phyloP scores from a whole-genome alignment of 108 stramenopile genomes.

The Cylindrotheca closterium region DNA sequence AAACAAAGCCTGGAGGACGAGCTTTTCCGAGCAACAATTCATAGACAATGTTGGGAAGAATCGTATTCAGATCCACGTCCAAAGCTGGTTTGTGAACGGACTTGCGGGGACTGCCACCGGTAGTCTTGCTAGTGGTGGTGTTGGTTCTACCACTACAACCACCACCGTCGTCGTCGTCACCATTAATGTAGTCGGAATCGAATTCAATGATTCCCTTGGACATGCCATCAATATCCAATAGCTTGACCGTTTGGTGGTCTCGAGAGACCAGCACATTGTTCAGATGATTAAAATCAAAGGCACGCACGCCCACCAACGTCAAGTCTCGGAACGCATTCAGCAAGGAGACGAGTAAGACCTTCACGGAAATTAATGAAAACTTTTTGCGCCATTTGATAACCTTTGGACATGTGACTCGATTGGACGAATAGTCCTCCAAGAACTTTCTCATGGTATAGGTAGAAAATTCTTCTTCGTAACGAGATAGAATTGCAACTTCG shows the following conservation, averaged over 20 bases:
- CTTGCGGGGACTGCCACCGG: constrained; percentile 1
- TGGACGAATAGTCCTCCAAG: constrained; percentile 58
- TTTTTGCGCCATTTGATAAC: constrained; percentile 36
- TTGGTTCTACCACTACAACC: too few relatives aligned
- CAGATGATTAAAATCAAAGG: constrained; percentile 78
- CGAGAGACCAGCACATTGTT: constrained; percentile 77
- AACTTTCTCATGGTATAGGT: constrained; percentile 73
- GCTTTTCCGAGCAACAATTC: constrained; percentile 75
- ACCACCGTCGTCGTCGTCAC: constrained; percentile 7
- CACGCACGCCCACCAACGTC: constrained; percentile 73
- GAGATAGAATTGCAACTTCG: constrained; percentile 57
- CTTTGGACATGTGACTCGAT: constrained; percentile 15
- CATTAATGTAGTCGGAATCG: constrained; percentile 37
- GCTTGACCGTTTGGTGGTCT: constrained; percentile 51
- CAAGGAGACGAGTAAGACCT: constrained; percentile 65
- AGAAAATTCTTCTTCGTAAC: constrained; percentile 70
- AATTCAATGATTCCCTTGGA: constrained; percentile 44
- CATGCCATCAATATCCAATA: constrained; percentile 70
- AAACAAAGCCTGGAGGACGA: constrained; percentile 56
- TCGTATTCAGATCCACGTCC: constrained; percentile 61
- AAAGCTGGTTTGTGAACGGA: constrained; percentile 59
- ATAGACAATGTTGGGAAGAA: constrained; percentile 62
- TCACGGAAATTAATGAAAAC: constrained; percentile 62
- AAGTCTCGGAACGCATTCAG: constrained; percentile 66
- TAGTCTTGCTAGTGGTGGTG: background rate